Evolutionary conservation across 163 green algal genomes (phyloP).

Genomic region (Volvox carteri): DNA sequence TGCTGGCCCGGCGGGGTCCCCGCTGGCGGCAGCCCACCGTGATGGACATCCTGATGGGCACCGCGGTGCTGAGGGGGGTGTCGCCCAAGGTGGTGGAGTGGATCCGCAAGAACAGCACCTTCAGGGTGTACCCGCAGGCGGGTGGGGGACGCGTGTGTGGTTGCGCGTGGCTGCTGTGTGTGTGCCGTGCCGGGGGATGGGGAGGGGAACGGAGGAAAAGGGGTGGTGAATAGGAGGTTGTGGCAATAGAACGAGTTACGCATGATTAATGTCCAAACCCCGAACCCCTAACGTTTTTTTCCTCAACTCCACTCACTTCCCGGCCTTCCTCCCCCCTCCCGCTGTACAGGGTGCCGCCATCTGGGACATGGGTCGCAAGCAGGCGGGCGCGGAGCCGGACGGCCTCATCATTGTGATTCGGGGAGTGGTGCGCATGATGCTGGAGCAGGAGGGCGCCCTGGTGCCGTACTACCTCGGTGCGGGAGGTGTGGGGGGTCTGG

Average conservation of each 20-base stretch:
- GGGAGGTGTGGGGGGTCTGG: constrained; percentile 58
- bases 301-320: too few species aligned
- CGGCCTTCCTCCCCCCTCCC: too few species aligned
- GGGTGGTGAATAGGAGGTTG: too few species aligned
- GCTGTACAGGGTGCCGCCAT: constrained; percentile 40
- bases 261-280: too few species aligned
- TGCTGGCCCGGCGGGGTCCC: constrained; percentile 74
- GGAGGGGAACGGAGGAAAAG: neutral
- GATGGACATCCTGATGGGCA: constrained; percentile 68
- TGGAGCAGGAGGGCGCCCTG: constrained; percentile 34
- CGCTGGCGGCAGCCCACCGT: constrained; percentile 70
- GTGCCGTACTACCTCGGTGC: constrained; percentile 49
- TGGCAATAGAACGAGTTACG: too few species aligned
- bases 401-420: constrained; percentile 67
- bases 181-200: too few species aligned
- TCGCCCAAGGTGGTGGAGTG: constrained; percentile 61
- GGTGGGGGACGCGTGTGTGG: constrained; percentile 7
- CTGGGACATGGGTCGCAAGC: constrained; percentile 53
- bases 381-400: neutral
- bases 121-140: constrained; percentile 51
- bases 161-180: too few species aligned
- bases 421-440: constrained; percentile 66
- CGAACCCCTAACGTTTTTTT: too few species aligned
- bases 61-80: constrained; percentile 76
- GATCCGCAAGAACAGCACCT: constrained; percentile 44